Base-by-base conservation (phyloP, 495 filamentous ascomycete genomes). In the Talaromyces trachyspermus region DNA sequence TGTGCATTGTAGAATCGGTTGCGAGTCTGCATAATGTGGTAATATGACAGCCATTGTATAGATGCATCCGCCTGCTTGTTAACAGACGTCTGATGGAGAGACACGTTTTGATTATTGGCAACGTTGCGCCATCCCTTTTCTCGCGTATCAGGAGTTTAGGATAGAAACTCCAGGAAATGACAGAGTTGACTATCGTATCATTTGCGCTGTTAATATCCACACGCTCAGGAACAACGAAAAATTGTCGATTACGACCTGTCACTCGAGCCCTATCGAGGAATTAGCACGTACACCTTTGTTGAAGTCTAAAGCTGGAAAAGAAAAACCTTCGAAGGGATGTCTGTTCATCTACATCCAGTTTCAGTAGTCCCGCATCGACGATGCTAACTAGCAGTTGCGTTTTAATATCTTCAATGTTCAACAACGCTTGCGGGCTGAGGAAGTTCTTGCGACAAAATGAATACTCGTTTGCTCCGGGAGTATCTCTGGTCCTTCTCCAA, bases 401-500 rank as follows among this genome's bases (percentile, higher is more conserved):
- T 57, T 96, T 97, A 33, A 96, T 68, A 53, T 98, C 92, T 56
- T 98, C 92, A 51, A 98, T 95, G 43, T 86, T 90, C 12, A 78
- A 75, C 0, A 98, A 72, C 0, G 86, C 90, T 58, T 94, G 89
- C 4, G 77, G 68, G 14, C 79, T 89, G 43, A 98, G 77, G 57
- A 85, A 96, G 62, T 92, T 95, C 69, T 89, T 95, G 24, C 84
- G 79, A 64, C 92, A 97, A 65, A 92, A 98, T 43, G 86, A 76
- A 46, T 78, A 83, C 54, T 95, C 89, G 48, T 83, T 82, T 2
- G 74, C 72, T 4, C 77, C 77, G 1, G 69, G 66, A 2, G 78
- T 83, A 32, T 67, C 76, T 60, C 86, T 90, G 5, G 85, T 76
- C 32, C 82, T 80, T 50, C 85, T 86, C 92, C 92, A 98, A 5